Base-by-base conservation (phyloP, 2,329 filamentous ascomycete genomes). In the Claviceps purpurea region DNA sequence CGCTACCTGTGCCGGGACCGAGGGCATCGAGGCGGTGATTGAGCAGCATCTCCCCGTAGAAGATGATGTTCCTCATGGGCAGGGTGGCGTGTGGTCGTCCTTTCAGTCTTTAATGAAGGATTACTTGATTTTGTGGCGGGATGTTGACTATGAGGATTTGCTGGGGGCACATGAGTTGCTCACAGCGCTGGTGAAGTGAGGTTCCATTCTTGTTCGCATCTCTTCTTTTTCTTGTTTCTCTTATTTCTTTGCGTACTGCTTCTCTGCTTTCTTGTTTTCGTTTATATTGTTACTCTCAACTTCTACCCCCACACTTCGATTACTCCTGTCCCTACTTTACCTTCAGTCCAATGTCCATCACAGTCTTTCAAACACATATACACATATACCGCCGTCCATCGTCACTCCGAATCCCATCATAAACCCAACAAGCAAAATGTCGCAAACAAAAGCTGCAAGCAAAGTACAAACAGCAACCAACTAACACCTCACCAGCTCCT, bases 81-180 rank as follows among this genome's bases (percentile, higher is more conserved):
- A 78, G 56, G 81, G 77, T 43, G 77, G 83, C 7, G 74, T 77
- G 0, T 95, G 89, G 88, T 79, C 81, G 0, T 80, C 85, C 1
- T 89, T 95, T 64, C 73, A 85, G 49, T 77, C 81, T 2, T 94
- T 95, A 62, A 79, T 94, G 65, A 85, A 81, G 60, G 81, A 88
- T 49, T 96, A 94, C 62, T 74, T 95, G 57, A 73, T 78, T 45
- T 95, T 90, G 60, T 80, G 91, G 73, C 75, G 89, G 52, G 87
- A 94, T 61, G 82, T 91, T 37, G 77, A 94, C 60, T 82, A 86
- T 49, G 78, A 82, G 13, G 84, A 94, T 61, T 70, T 93, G 42
- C 69, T 91, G 30, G 77, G 79, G 52, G 85, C 89, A 4, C 89
- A 95, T 62, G 77, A 87, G 53, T 68, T 85, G 60, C 76, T 95